Base-by-base conservation (phyloP, 148 eudicot genomes). In the Rhododendron vialii region DNA sequence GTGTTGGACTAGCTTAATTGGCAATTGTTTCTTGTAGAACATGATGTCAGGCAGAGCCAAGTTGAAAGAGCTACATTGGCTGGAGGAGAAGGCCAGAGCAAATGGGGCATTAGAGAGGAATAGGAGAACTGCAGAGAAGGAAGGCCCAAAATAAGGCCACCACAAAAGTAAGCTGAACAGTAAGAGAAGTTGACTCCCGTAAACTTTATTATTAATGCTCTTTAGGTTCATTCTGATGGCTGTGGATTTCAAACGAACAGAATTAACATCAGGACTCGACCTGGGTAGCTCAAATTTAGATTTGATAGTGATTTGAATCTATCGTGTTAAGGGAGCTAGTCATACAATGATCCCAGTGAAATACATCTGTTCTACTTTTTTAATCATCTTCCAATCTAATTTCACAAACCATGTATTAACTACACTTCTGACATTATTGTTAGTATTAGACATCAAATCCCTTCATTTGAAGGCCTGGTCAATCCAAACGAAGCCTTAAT, bases 91-190 rank as follows among this genome's bases (percentile, higher is more conserved):
- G 80, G 95, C 88, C 36, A 96, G 94, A 90, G 95, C 95, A n/a
- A 81, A 88, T 74, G 41, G 95, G 87, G 98, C 99, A 22, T 59
- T 91, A 20, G 95, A 94, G 84, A 94, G 98, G 92, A 96, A 93
- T 87, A 94, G 89, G 86, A 84, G 89, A 86, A 89, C 82, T 80
- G 93, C 94, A 8, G 92, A 93, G 89, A 96, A 96, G 91, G 89
- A 96, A 96, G 91, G 94, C 92, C 35, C 95, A 91, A 86, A 85
- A 91, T 17, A 93, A 92, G 90, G 99, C 98, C 1, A 88, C 92
- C 98, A 38, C 94, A 69, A 86, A 95, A 91, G 89, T 96, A 94
- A 92, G 98, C 95, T 59, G 99, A 95, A 87, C 85, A 38, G 41
- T 38, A 38, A 87, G 95, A 92, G 88, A 95, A 96, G 96, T 98